Evolutionary conservation across 257 asterid genomes (phyloP), one percentile per base, ranked within the genome.

Genomic region (Capsicum chinense): DNA sequence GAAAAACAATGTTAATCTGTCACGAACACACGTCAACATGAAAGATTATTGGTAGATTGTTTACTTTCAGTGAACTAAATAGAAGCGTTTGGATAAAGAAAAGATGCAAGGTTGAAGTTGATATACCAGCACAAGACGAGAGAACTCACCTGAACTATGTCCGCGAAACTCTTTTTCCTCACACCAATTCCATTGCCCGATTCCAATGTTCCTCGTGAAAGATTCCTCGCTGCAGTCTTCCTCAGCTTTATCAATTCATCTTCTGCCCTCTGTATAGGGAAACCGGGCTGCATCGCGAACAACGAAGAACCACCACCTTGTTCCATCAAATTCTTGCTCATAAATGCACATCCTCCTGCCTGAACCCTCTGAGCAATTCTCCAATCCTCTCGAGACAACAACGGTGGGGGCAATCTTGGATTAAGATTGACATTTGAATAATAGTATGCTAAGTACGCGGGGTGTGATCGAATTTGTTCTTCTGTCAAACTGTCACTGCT

Each of bases 111-210:
- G 74, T 5, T 63, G 33, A 42, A 70, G 35, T 10, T 17, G 44
- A 70, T 70, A 44, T 4, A 71, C 56, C 0, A 47, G 59, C 68
- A 86, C 64, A 63, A 58, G 48, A 42, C 16, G 52, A 88, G 81
- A 67, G 54, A 26, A 7, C 84, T 56, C 84, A 95, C 98, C 97
- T 95, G 98, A 58, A 93, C 88, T 42, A 93, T 91, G 85, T 95
- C 98, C n/a, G 97, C 98, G 83, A 95, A 93, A 66, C 98, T 95
- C 91, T 95, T 95, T 86, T 92, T 89, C 87, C 94, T 89, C 50
- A 17, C 86, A 11, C 93, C 93, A 90, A 92, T 87, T 84, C 94
- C 97, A 83, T 93, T 79, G 81, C 89, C 84, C 10, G 92, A 85
- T 15, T 85, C 86, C 81, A 89, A 88, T 35, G 62, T 80, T 66